Conservation (phyloP, 495 filamentous ascomycete genomes). For the Thermothielavioides terrestris region DNA sequence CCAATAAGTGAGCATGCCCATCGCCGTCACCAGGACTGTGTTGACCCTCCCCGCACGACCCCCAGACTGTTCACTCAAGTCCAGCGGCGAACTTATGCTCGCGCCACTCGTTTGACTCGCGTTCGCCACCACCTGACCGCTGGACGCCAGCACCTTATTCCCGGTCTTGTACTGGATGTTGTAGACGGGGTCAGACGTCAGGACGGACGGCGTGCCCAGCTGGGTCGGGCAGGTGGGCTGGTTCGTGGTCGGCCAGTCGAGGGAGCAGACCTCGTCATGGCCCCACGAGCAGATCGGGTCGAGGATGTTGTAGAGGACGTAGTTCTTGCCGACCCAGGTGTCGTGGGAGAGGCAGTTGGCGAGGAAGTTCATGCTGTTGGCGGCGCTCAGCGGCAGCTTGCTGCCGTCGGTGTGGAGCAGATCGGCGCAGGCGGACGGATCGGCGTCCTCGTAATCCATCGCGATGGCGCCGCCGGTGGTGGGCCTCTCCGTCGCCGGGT, state of each 20-base stretch:
- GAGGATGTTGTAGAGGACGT: slow-evolving; percentile 38
- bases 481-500: slow-evolving; percentile 36
- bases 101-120: too few species aligned
- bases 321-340: slow-evolving; percentile 37
- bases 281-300: slow-evolving; percentile 38
- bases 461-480: slow-evolving; percentile 34
- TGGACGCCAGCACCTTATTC: slow-evolving; percentile 30
- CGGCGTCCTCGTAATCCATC: slow-evolving; percentile 35
- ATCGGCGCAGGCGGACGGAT: slow-evolving; percentile 28
- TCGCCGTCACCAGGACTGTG: not conserved
- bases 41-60: not conserved
- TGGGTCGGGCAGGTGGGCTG: slow-evolving; percentile 33
- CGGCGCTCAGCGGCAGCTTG: slow-evolving; percentile 40
- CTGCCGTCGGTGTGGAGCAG: slow-evolving; percentile 33
- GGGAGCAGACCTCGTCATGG: slow-evolving; percentile 35
- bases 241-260: slow-evolving; percentile 41
- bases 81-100: not conserved
- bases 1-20: slow-evolving; percentile 3
- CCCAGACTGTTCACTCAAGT: not conserved
- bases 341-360: slow-evolving; percentile 34
- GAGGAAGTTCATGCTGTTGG: slow-evolving; percentile 44
- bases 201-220: slow-evolving; percentile 27
- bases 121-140: slow-evolving; percentile 25
- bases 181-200: slow-evolving; percentile 36
- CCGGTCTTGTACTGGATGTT: slow-evolving; percentile 40